A percentile compares a stretch with the other conserved stretches of the same genome.
Conservation (phyloP, 2,329 filamentous ascomycete species). For the Diaporthe amygdali region DNA sequence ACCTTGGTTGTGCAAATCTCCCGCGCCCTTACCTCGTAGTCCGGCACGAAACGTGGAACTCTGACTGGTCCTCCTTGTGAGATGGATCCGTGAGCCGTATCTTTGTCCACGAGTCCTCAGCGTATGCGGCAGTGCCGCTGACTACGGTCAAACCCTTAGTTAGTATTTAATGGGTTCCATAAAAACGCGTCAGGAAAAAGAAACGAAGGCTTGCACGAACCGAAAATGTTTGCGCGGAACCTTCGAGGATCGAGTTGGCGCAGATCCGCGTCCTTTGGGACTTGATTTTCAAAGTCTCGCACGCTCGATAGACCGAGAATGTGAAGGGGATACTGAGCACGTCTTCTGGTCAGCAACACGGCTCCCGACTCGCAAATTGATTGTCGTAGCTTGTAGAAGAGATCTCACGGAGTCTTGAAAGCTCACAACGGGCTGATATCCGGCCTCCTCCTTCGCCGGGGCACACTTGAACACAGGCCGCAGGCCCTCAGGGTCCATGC, state of each 20-base stretch:
- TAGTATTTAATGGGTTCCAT: background rate
- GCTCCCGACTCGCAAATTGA: background rate
- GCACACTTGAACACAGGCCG: slow-evolving; percentile 67
- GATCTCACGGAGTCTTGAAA: slow-evolving; percentile 73
- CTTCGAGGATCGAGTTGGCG: slow-evolving; percentile 63
- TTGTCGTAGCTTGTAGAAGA: background rate
- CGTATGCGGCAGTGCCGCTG: slow-evolving; percentile 66
- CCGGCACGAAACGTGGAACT: slow-evolving; percentile 65
- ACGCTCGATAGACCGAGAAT: slow-evolving; percentile 70
- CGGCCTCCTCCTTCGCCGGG: slow-evolving; percentile 60
- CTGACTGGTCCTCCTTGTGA: slow-evolving; percentile 48
- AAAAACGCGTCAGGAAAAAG: background rate
- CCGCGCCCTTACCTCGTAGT: slow-evolving; percentile 59
- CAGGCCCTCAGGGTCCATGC: slow-evolving; percentile 62
- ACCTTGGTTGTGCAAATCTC: background rate
- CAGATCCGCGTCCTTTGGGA: slow-evolving; percentile 53
- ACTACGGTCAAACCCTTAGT: slow-evolving; percentile 44
- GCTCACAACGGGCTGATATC: slow-evolving; percentile 68
- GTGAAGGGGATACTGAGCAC: slow-evolving; percentile 68
- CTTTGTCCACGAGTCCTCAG: slow-evolving; percentile 73
- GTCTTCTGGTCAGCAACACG: slow-evolving; percentile 1
- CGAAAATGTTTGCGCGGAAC: slow-evolving; percentile 76
- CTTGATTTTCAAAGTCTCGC: slow-evolving; percentile 61
- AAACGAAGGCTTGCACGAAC: slow-evolving; percentile 41
- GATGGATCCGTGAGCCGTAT: slow-evolving; percentile 57